Percentiles rank a stretch among this genome's conserved stretches.
Conservation (phyloP, 768 basidiomycete genomes). For the Collybia sp. region DNA sequence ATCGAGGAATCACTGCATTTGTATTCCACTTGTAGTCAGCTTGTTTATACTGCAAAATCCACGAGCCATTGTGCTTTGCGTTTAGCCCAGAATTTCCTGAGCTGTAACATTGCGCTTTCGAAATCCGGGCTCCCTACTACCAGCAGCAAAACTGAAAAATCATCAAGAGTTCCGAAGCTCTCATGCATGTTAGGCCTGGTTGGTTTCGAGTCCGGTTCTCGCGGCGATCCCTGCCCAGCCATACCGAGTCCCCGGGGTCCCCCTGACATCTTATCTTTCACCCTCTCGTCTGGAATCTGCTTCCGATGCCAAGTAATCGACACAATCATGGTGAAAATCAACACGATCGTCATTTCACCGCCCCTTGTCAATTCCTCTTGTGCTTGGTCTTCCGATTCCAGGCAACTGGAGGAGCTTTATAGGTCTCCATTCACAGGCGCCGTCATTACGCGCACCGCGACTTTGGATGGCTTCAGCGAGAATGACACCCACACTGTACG, state of each 20-base stretch:
- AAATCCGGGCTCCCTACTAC: too few species aligned
- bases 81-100: too few species aligned
- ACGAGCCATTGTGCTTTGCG: too few species aligned
- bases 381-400: slow-evolving; percentile 71
- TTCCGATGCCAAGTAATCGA: not conserved
- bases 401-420: slow-evolving; percentile 64
- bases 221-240: not conserved
- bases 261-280: slow-evolving; percentile 8
- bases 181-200: not conserved
- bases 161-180: too few species aligned
- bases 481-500: slow-evolving; percentile 57
- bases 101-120: too few species aligned
- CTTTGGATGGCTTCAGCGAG: slow-evolving; percentile 66
- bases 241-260: slow-evolving; percentile 12
- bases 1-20: too few species aligned
- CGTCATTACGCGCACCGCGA: slow-evolving; percentile 77
- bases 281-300: not conserved
- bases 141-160: too few species aligned
- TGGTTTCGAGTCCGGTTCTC: not conserved
- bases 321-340: slow-evolving; percentile 50
- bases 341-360: slow-evolving; percentile 51
- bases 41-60: too few species aligned
- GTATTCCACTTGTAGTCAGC: too few species aligned
- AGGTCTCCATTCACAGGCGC: slow-evolving; percentile 67
- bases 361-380: slow-evolving; percentile 77